Evolutionary conservation across 352 stramenopile genomes (phyloP).

Genomic region (Globisporangium iwayamae): DNA sequence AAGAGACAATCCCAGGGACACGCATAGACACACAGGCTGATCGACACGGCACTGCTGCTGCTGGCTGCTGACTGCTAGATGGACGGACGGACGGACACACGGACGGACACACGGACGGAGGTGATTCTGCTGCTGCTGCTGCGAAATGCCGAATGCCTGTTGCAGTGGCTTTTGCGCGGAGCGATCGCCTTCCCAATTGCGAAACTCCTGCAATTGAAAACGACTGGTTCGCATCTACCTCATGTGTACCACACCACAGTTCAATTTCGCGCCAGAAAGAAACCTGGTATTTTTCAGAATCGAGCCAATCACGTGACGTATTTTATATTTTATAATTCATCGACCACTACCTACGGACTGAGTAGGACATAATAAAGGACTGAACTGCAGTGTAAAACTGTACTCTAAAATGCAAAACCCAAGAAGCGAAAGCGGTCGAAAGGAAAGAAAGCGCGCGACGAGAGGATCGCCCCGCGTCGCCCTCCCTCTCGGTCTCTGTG

Average conservation of each 20-base stretch:
- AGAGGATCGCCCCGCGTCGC: background rate
- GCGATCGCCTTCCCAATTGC: background rate
- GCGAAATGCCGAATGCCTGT: slow-evolving; percentile 13
- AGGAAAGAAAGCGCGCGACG: background rate
- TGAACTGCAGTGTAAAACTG: too few relatives aligned
- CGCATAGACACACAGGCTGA: slow-evolving; percentile 9
- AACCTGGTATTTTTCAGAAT: too few relatives aligned
- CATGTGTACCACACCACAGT: too few relatives aligned
- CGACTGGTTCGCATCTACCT: slow-evolving; percentile 10
- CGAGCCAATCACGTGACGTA: too few relatives aligned
- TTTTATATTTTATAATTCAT: too few relatives aligned
- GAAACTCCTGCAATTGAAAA: slow-evolving; percentile 5
- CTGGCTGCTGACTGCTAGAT: background rate
- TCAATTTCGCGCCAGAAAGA: too few relatives aligned
- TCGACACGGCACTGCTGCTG: background rate
- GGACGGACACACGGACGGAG: background rate
- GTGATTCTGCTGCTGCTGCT: slow-evolving; percentile 5
- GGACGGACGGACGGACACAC: background rate
- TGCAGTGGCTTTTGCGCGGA: background rate
- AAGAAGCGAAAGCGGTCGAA: background rate
- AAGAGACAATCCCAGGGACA: slow-evolving; percentile 11
- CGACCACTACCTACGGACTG: too few relatives aligned
- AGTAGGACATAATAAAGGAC: too few relatives aligned
- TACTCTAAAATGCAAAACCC: background rate
- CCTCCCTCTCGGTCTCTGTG: background rate